Evolutionary conservation across 331 rosid genomes (phyloP), one percentile per base, ranked within the genome.

Genomic region (Telfairia occidentalis): DNA sequence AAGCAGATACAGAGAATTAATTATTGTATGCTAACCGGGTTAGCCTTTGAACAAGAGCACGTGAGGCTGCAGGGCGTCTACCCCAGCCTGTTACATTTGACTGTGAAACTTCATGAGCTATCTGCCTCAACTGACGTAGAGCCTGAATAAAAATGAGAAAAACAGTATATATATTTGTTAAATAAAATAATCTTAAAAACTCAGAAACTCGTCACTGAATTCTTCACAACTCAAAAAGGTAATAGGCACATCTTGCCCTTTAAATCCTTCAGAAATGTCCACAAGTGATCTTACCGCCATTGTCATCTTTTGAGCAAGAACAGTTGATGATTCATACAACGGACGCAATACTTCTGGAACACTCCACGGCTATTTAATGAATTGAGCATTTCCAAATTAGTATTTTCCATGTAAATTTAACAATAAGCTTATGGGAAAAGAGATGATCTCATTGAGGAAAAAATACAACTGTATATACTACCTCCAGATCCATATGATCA

Each of bases 281-380:
- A 55, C 66, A 38, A 29, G 52, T 72, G 4, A 77, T 78, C 95
- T 83, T 86, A 96, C 97, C 78, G 99, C 96, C 97, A 96, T 96
- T 29, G 99, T 92, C 60, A 90, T 96, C 86, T 92, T 96, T 84
- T 96, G 99, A 71, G 99, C 96, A 78, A 96, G 88, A 40, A 90
- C 87, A 74, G 96, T 89, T 10, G 97, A 85, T 67, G 99, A 96
- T 83, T 96, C 97, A 77, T 96, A 96, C 80, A 96, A 80, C 4
- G 99, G 97, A 54, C 99, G 97, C 84, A 96, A 63, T 48, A 96
- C 99, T 82, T 96, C 99, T 7, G 99, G 99, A 76, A 96, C 97
- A 48, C 96, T 92, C 97, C 99, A 92, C 32, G 99, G 97, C 99
- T 96, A 69, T 71, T 28, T 35, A 76, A 75, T 67, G 66, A 78